These are phyloP conservation scores for Aspergillus luchuensis DNA, from an alignment of 2,329 filamentous ascomycete genomes.

Conservation along the genomic window DNA sequence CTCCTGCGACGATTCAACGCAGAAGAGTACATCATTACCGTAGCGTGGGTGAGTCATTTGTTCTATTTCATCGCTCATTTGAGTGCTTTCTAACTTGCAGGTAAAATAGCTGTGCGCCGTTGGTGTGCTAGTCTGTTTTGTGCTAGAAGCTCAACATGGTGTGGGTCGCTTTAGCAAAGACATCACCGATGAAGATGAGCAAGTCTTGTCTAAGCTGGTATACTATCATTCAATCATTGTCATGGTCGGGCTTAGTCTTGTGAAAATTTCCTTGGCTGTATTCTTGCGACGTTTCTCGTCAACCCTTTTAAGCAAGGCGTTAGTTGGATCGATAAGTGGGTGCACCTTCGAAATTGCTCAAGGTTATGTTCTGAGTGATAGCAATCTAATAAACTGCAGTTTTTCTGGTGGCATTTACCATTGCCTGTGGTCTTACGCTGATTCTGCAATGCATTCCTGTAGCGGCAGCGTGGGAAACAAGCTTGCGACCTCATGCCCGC, in stretches of 20 bases:
- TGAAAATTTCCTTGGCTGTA: slow-evolving; percentile 46
- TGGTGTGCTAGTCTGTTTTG: slow-evolving; percentile 44
- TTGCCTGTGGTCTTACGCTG: slow-evolving; percentile 49
- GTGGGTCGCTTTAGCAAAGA: slow-evolving; percentile 50
- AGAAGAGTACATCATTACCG: slow-evolving; percentile 53
- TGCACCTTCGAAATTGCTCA: not conserved
- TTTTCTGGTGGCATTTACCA: slow-evolving; percentile 20
- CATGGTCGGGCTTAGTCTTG: slow-evolving; percentile 47
- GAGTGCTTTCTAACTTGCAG: not conserved
- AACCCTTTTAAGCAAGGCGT: slow-evolving; percentile 34
- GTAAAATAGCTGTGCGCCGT: slow-evolving; percentile 24
- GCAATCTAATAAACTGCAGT: slow-evolving; percentile 31
- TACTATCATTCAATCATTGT: slow-evolving; percentile 53
- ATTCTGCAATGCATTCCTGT: slow-evolving; percentile 53
- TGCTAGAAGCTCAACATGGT: slow-evolving; percentile 48
- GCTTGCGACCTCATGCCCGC: slow-evolving; percentile 39
- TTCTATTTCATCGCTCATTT: slow-evolving; percentile 21
- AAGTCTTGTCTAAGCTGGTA: slow-evolving; percentile 43
- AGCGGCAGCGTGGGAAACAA: slow-evolving; percentile 47
- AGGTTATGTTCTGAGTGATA: not conserved
- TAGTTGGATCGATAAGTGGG: slow-evolving; percentile 39
- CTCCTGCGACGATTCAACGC: slow-evolving; percentile 53
- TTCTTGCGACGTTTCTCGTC: slow-evolving; percentile 46
- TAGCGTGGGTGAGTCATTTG: slow-evolving; percentile 41
- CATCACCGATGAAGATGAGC: slow-evolving; percentile 37